Evolutionary conservation across 176 grass and related monocot genomes (phyloP).

Genomic region (Themeda triandra): DNA sequence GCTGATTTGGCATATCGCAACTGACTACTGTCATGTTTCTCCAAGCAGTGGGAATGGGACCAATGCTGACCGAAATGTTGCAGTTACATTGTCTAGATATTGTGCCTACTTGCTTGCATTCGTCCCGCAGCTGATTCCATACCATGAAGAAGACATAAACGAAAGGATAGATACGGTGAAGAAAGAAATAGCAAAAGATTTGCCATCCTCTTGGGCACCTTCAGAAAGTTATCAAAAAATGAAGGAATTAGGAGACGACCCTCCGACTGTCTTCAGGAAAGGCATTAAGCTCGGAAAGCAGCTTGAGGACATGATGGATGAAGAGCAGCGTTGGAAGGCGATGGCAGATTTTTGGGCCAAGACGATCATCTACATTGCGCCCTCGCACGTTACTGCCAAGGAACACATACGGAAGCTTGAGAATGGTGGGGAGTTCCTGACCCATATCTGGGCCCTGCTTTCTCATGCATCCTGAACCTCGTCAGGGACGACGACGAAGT

Average conservation of each 20-base stretch:
- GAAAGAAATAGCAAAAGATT: not conserved
- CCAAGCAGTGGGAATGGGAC: not conserved
- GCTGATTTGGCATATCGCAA: conserved; percentile 6
- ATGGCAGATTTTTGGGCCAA: not conserved
- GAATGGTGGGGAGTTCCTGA: not conserved
- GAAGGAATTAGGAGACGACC: not conserved
- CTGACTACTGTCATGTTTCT: not conserved
- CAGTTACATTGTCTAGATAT: not conserved
- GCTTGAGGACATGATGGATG: not conserved
- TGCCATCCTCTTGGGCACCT: not conserved
- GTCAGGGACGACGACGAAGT: not conserved
- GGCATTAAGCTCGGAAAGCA: not conserved
- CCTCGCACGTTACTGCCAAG: not conserved
- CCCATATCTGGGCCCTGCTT: not conserved
- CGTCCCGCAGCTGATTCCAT: not conserved
- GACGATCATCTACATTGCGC: not conserved
- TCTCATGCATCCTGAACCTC: not conserved
- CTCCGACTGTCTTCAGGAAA: not conserved
- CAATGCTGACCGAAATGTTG: not conserved
- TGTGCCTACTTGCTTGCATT: not conserved
- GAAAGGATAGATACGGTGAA: not conserved
- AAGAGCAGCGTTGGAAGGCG: not conserved
- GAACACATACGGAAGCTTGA: not conserved
- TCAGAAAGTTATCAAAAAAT: not conserved
- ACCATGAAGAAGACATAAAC: not conserved